Base-by-base conservation (phyloP, 164 flowering plant genomes). In the Chimonanthus praecox region DNA sequence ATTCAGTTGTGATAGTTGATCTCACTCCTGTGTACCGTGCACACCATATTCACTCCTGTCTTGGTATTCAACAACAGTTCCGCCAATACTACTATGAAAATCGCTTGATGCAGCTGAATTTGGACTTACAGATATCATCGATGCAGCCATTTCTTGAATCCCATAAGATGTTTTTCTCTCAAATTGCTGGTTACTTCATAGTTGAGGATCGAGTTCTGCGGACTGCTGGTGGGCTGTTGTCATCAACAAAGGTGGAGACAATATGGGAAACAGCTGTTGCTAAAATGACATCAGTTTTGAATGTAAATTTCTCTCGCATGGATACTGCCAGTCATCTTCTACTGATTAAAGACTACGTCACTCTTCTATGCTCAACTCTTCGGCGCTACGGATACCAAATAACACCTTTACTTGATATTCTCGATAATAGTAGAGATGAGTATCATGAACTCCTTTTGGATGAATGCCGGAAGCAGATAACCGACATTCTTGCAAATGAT, bases 21-120 rank as follows among this genome's bases (percentile, higher is more conserved):
- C 87, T 94, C 33, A 88, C 94, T 6, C 96, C 97, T 69, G 89
- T 94, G 66, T 90, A 90, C 75, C 87, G 94, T 63, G 96, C 97
- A 47, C 80, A 83, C 80, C 92, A 90, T 79, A 90, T 92, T 68
- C 93, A 94, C 74, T 78, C 83, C 60, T 87, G 91, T 71, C 88
- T 94, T 45, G 91, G 88, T 33, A 81, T 87, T 70, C 84, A 78
- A 72, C 88, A 88, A 72, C 88, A 87, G 75, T 90, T 94, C 78
- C 84, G 92, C 13, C 91, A 92, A 3, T 89, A 90, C 72, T 94
- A 92, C 79, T 89, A 85, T 68, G 88, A 83, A 66, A 94, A 92
- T 74, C 84, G 98, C 49, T 48, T 83, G 50, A 69, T 91, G 82
- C 98, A 94, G 84, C 85, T 94, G 48, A 92, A 78, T 72, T 88